phyloP scores from a whole-genome alignment of 768 basidiomycete genomes.

The Pisolithus microcarpus region DNA sequence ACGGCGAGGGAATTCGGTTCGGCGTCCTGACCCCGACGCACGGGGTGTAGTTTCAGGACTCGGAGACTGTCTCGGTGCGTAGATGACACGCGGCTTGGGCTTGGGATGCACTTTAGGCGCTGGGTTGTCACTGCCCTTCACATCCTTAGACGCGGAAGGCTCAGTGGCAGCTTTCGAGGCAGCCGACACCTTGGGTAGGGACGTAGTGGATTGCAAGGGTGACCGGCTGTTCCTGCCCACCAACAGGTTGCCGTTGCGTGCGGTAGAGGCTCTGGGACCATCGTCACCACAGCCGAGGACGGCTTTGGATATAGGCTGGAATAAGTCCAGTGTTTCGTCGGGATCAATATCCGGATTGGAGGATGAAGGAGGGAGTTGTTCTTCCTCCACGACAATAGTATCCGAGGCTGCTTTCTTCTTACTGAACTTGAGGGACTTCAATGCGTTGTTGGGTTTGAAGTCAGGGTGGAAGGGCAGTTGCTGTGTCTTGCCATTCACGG shows the following conservation, averaged over 20 bases:
- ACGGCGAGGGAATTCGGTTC: constrained; percentile 1
- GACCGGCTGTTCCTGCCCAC: too few relatives aligned
- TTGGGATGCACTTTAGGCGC: constrained; percentile 8
- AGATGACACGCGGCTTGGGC: constrained; percentile 11
- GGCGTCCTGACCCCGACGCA: background rate
- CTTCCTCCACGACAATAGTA: constrained; percentile 1
- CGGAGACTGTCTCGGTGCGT: background rate
- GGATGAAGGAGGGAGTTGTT: constrained; percentile 13
- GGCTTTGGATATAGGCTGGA: constrained; percentile 15
- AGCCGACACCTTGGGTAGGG: constrained; percentile 1
- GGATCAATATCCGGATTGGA: constrained; percentile 8
- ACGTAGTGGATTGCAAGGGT: too few relatives aligned
- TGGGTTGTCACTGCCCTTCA: background rate
- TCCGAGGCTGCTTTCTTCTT: constrained; percentile 17
- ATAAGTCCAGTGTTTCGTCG: constrained; percentile 16
- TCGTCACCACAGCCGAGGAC: constrained; percentile 2
- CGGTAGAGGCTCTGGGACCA: background rate
- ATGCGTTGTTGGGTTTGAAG: constrained; percentile 12
- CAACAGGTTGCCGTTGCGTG: background rate
- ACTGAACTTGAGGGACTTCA: constrained; percentile 28
- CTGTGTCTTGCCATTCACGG: constrained; percentile 6
- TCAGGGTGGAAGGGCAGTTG: constrained; percentile 16
- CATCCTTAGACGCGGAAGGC: background rate
- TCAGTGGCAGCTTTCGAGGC: constrained; percentile 1
- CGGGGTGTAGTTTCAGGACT: constrained; percentile 17